Base-by-base conservation (phyloP, 306 rosid species). In the Astragalus glycyphyllos region DNA sequence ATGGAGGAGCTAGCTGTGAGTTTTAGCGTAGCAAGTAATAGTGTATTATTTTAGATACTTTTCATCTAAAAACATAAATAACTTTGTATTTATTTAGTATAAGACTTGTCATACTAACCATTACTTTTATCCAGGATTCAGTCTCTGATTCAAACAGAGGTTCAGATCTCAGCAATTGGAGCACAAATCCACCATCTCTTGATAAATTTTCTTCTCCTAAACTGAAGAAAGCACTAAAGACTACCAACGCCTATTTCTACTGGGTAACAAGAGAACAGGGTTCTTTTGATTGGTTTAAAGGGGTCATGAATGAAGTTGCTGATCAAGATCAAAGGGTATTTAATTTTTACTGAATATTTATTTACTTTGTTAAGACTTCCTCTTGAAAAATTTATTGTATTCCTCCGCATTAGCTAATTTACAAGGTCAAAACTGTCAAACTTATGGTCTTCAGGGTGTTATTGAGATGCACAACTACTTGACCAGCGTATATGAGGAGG, bases 391-490 rank as follows among this genome's bases (percentile, higher is more conserved):
- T 72, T 58, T n/a, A 16, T 7, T 4, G 69, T 42, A 13, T 57
- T 49, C 40, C 32, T 71, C 17, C 60, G 72, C 46, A 35, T 42
- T 45, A 59, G 75, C 65, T 76, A 62, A 76, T 42, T n/a, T 29
- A 64, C 53, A 57, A 62, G 49, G 29, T 72, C 38, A 31, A 57
- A 67, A 26, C 31, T 3, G 4, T 26, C 31, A 26, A 26, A 26
- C 3, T 58, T 74, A 23, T 76, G 75, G 35, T 75, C 73, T 79
- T 68, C 69, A 92, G 98, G 98, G 96, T 59, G 96, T 92, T 23
- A 92, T 92, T 72, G 98, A 92, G 84, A 92, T 92, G 98, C 98
- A 92, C 81, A 92, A 92, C 86, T 90, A 89, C 84, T 83, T 92
- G 83, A 89, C 98, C 6, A 92, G 98, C 68, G 98, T 92, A 77